Base-by-base conservation (phyloP, 768 basidiomycete genomes). In the Termitomyces heimii region DNA sequence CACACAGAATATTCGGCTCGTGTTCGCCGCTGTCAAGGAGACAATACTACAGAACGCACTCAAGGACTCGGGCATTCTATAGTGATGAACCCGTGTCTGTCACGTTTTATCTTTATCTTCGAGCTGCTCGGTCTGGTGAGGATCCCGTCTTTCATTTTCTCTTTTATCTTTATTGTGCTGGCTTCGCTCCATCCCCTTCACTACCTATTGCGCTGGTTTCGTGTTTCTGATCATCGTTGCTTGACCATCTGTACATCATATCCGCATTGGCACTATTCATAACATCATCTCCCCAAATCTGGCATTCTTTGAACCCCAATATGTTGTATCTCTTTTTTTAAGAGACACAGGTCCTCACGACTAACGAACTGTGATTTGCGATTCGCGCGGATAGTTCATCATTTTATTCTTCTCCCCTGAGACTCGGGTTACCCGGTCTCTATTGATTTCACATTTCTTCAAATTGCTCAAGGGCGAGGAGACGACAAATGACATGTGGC, bases 21-120 rank as follows among this genome's bases (percentile, higher is more conserved):
- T 62, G 22, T 63, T 63, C 22, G 62, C 60, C 1, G 60, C 60
- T 18, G 60, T 63, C 43, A 59, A 63, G 32, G 62, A 63, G 54
- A 63, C 62, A 1, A 63, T 63, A 2, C 45, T 63, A 14, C 60
- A 61, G 54, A 63, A 63, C 22, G 57, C 59, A 7, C 60, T 63
- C n/a, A 58, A 62, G 44, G 60, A 63, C 31, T 60, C 52, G 57
- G 56, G 60, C 12, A 63, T 61, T 43, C 52, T 63, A 54, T 61
- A 57, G 26, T 39, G 32, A 18, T 40, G 4, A 14, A 12, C 28
- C 39, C 26, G 5, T 28, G 8, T 32, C 31, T 24, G 39, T 26
- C 40, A 32, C 42, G 42, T 43, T 22, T 2, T 18, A 16, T 44
- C 34, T 24, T 34, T n/a, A 45, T 28, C 20, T 43, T 20, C 8